Percentiles rank a stretch among this genome's conserved stretches.
Evolutionary conservation across 352 stramenopile genomes (phyloP).

Genomic region (Phytophthora niederhauseri): DNA sequence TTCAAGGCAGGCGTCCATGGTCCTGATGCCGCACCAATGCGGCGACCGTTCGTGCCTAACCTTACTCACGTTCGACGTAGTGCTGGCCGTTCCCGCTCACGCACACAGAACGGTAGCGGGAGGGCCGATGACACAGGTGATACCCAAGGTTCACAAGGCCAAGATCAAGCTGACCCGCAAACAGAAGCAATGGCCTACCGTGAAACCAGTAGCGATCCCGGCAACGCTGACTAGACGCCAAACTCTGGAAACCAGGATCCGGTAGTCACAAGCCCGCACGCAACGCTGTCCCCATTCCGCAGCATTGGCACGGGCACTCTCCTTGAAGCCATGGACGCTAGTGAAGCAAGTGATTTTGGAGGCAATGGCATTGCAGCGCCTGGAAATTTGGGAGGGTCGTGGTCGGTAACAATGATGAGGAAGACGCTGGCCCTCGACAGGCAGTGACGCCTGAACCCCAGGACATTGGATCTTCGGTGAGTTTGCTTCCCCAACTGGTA

Average conservation of each 20-base stretch:
- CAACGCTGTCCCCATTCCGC: too few relatives aligned
- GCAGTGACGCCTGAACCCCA: background rate
- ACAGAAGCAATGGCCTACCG: too few relatives aligned
- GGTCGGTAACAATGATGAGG: background rate
- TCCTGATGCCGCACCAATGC: background rate
- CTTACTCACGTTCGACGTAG: background rate
- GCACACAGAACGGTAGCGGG: background rate
- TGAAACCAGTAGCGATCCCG: too few relatives aligned
- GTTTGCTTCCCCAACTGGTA: background rate
- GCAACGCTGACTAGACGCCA: too few relatives aligned
- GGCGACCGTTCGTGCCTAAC: background rate
- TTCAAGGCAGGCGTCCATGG: background rate
- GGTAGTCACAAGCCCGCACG: too few relatives aligned
- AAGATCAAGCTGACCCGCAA: too few relatives aligned
- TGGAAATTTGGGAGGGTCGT: background rate
- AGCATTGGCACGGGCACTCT: too few relatives aligned
- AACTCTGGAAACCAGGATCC: too few relatives aligned
- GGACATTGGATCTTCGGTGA: background rate
- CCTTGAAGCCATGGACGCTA: too few relatives aligned
- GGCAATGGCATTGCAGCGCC: background rate
- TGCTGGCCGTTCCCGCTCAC: background rate
- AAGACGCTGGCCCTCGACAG: background rate
- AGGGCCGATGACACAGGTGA: background rate
- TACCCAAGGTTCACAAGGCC: background rate
- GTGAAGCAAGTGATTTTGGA: too few relatives aligned